Percentiles rank a stretch among this genome's conserved stretches.
Evolutionary conservation across 2,329 filamentous ascomycete species (phyloP).

Genomic region (Trichoderma citrinoviride): DNA sequence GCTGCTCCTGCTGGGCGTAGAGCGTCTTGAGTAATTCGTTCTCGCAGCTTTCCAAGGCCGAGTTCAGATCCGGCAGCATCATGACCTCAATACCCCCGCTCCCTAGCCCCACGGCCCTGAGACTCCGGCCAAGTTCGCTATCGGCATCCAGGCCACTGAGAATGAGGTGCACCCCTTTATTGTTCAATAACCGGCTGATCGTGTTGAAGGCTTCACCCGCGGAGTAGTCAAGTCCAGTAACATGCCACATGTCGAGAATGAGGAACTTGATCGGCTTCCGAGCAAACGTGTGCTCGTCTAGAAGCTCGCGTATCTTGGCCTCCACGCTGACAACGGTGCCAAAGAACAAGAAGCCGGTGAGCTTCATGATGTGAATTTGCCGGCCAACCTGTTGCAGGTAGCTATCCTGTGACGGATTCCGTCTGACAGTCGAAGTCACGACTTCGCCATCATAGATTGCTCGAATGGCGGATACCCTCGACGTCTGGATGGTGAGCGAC

Average conservation of each 20-base stretch:
- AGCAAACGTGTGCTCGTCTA: constrained; percentile 78
- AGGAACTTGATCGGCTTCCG: constrained; percentile 82
- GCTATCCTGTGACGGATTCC: constrained; percentile 83
- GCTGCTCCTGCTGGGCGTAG: constrained; percentile 66
- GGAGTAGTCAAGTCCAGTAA: constrained; percentile 92
- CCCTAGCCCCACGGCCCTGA: constrained; percentile 80
- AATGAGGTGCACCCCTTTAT: constrained; percentile 75
- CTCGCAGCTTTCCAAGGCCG: constrained; percentile 88
- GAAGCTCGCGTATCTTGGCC: constrained; percentile 75
- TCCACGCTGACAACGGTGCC: constrained; percentile 96
- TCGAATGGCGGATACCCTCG: constrained; percentile 81
- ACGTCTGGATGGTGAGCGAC: constrained; percentile 87
- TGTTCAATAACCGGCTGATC: constrained; percentile 78
- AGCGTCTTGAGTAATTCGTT: constrained; percentile 86
- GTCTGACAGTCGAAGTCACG: constrained; percentile 86
- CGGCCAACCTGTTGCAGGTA: constrained; percentile 82
- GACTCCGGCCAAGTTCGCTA: constrained; percentile 70
- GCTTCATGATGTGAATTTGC: constrained; percentile 88
- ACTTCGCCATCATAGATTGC: constrained; percentile 88
- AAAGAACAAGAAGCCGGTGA: constrained; percentile 96
- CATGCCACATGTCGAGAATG: constrained; percentile 82
- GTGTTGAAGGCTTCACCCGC: constrained; percentile 93
- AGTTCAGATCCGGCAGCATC: constrained; percentile 87
- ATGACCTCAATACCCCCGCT: constrained; percentile 70
- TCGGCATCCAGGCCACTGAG: constrained; percentile 78